phyloP scores from a whole-genome alignment of 495 filamentous ascomycete species.

The Parathielavia appendiculata region DNA sequence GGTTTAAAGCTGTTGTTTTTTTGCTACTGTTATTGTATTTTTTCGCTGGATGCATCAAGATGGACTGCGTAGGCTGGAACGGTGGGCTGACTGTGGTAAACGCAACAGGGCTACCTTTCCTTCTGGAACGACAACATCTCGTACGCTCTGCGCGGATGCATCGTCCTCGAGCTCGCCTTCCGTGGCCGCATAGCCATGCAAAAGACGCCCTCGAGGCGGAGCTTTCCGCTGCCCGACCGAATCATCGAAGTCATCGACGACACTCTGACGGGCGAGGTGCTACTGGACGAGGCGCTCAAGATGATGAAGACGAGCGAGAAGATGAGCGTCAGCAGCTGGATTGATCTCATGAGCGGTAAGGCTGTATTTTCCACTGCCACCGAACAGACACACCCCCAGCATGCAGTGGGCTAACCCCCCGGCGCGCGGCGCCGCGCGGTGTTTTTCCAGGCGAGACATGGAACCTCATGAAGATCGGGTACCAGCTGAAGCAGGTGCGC shows the following conservation, averaged over 20 bases:
- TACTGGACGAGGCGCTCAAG: conserved; percentile 96
- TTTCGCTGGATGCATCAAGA: background rate
- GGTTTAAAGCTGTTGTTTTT: background rate
- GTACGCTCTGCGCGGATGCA: conserved; percentile 93
- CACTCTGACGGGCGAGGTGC: conserved; percentile 91
- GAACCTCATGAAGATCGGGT: conserved; percentile 99
- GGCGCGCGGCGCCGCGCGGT: too few species aligned
- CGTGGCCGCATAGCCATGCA: conserved; percentile 97
- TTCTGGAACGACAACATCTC: conserved; percentile 99
- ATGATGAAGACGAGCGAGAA: conserved; percentile 99
- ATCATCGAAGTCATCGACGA: conserved; percentile 96
- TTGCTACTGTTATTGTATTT: background rate
- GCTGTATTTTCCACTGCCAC: too few species aligned
- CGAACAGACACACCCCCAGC: background rate
- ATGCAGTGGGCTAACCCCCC: too few species aligned
- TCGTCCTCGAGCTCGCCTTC: conserved; percentile 95
- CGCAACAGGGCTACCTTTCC: conserved; percentile 79
- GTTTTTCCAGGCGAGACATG: conserved; percentile 94
- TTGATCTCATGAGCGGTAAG: conserved; percentile 94
- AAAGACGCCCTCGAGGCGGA: conserved; percentile 85
- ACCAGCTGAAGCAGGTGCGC: conserved; percentile 98
- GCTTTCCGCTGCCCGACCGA: conserved; percentile 87
- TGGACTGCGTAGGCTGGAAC: too few species aligned
- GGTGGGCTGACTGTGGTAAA: background rate
- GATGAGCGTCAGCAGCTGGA: conserved; percentile 99